Evolutionary conservation across 1,139 yeast species (phyloP).

Genomic region (Saccharomyces pastorianus): DNA sequence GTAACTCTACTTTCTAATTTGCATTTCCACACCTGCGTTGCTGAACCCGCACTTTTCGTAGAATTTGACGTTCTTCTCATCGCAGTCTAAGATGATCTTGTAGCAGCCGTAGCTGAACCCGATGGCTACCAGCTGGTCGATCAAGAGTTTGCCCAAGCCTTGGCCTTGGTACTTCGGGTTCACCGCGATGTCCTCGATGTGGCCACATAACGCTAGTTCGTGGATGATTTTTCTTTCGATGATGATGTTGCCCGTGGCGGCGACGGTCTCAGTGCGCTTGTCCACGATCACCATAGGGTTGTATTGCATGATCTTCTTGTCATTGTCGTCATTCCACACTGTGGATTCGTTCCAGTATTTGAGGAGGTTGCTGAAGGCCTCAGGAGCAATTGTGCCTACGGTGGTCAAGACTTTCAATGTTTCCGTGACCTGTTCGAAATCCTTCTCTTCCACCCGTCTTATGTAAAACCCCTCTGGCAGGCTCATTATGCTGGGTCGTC

Average conservation of each 20-base stretch:
- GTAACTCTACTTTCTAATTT: constrained; percentile 20
- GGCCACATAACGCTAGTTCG: constrained; percentile 79
- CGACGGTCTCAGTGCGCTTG: constrained; percentile 32
- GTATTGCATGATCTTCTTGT: constrained; percentile 35
- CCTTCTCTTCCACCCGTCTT: constrained; percentile 41
- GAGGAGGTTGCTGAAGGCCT: constrained; percentile 39
- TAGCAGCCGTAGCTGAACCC: constrained; percentile 64
- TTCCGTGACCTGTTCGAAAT: constrained; percentile 43
- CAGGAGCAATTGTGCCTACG: constrained; percentile 48
- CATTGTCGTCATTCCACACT: constrained; percentile 8
- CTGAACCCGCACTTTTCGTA: constrained; percentile 78
- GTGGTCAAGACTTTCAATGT: constrained; percentile 52
- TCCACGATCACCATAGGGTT: constrained; percentile 56
- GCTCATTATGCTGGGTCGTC: background rate
- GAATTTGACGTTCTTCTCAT: constrained; percentile 69
- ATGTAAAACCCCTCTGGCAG: constrained; percentile 36
- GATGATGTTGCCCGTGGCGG: constrained; percentile 43
- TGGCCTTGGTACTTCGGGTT: constrained; percentile 71
- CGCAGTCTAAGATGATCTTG: constrained; percentile 85
- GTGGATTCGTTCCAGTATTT: constrained; percentile 41
- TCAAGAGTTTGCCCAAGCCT: constrained; percentile 62
- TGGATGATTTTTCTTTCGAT: constrained; percentile 65
- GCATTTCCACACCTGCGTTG: constrained; percentile 72
- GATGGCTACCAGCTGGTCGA: constrained; percentile 50
- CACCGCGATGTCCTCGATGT: constrained; percentile 91